These are phyloP conservation scores for Penicillium soppii DNA, from an alignment of 495 filamentous ascomycete genomes.

Conservation along the genomic window DNA sequence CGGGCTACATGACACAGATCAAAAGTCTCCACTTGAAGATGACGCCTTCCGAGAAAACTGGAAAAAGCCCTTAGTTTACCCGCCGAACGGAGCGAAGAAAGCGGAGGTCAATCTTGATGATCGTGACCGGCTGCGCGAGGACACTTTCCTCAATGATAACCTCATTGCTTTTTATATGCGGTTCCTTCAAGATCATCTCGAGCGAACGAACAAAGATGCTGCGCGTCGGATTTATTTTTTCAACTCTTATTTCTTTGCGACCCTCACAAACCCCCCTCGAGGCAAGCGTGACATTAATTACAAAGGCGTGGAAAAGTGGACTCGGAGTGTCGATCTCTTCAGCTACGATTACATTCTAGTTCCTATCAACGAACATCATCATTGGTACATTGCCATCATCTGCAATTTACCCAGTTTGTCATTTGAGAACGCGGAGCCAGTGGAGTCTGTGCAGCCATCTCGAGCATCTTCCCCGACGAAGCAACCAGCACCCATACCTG, in stretches of 20 bases:
- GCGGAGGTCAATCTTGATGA: constrained; percentile 77
- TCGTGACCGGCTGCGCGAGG: constrained; percentile 74
- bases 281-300: constrained; percentile 69
- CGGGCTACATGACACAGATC: constrained; percentile 5
- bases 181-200: constrained; percentile 65
- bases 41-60: constrained; percentile 27
- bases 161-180: constrained; percentile 83
- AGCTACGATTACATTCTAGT: constrained; percentile 86
- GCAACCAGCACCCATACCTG: constrained; percentile 12
- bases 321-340: constrained; percentile 80
- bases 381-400: constrained; percentile 97
- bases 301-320: constrained; percentile 84
- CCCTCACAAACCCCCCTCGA: constrained; percentile 58
- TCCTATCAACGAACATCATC: constrained; percentile 80
- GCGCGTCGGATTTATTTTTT: constrained; percentile 76
- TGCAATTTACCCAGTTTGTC: constrained; percentile 71
- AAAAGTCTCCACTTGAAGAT: constrained; percentile 2
- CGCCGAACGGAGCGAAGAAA: constrained; percentile 64
- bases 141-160: constrained; percentile 91
- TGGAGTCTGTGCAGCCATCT: constrained; percentile 14
- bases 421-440: constrained; percentile 20
- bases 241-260: constrained; percentile 88
- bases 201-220: constrained; percentile 52
- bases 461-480: constrained; percentile 3
- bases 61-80: constrained; percentile 66